Base-by-base conservation (phyloP, 164 flowering plant species). In the Tinospora cordifolia region DNA sequence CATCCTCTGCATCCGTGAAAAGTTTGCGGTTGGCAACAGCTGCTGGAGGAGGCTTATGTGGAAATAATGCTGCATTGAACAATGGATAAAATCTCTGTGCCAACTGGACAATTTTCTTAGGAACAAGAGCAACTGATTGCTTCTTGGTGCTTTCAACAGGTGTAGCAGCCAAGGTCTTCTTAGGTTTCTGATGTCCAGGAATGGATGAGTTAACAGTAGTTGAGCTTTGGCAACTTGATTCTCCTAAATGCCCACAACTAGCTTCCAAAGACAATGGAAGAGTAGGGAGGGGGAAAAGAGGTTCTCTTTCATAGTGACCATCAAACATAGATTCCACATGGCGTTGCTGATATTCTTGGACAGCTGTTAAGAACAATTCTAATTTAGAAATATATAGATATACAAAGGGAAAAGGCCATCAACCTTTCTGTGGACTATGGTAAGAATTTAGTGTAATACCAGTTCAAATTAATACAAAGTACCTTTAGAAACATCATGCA, bases 1-100 rank as follows among this genome's bases (percentile, higher is more conserved):
- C 97, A 79, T 95, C 99, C 79, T 95, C 99, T 24, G 90, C 71
- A 74, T 88, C 97, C 75, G 98, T 95, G 80, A 95, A 95, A 77
- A 95, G 98, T 74, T 91, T 84, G 75, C 98, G 83, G 74, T 83
- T 92, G 41, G 83, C 89, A 65, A 87, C 82, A 75, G 88, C 41
- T 19, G 75, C 74, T 38, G 90, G 87, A 19, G 99, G 98, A 78
- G 98, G 99, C 85, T 88, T 90, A 72, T 89, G 92, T 4, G 99
- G 99, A 81, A 84, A 95, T 63, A 95, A 76, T 66, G 90, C 87
- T n/a, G 90, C 81, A 83, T 95, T 95, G 71, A 95, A 95, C 47
- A 92, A 71, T 14, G 88, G 84, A 70, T 82, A 78, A 75, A 95
- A 95, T 71, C 83, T 84, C 77, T 80, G 81, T 1, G 88, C 86